Percentiles rank a stretch among this genome's conserved stretches.
These are phyloP conservation scores for Colletotrichum sp. DNA, from an alignment of 2,329 filamentous ascomycete genomes.

Conservation along the genomic window DNA sequence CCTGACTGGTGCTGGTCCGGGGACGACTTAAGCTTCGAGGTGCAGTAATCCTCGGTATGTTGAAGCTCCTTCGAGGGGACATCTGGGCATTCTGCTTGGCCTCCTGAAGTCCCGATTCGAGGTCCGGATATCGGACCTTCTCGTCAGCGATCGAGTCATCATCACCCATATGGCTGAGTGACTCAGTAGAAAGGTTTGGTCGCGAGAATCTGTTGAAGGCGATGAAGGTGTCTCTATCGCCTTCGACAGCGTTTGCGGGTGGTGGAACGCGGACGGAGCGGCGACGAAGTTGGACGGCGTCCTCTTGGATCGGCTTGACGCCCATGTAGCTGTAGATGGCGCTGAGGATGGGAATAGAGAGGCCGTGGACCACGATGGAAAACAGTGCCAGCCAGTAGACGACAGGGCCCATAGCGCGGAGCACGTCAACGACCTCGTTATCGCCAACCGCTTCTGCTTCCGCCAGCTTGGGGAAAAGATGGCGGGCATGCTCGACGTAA, in stretches of 20 bases:
- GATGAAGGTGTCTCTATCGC: slow-evolving; percentile 42
- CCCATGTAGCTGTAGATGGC: slow-evolving; percentile 41
- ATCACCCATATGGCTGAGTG: background rate
- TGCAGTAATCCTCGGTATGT: background rate
- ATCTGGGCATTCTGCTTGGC: background rate
- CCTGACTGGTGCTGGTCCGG: background rate
- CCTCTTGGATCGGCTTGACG: slow-evolving; percentile 47
- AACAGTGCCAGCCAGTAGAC: slow-evolving; percentile 47
- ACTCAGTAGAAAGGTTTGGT: slow-evolving; percentile 25
- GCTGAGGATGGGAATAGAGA: slow-evolving; percentile 51
- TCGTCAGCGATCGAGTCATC: background rate
- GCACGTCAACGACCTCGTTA: slow-evolving; percentile 35
- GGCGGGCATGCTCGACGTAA: slow-evolving; percentile 62
- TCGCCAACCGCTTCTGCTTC: slow-evolving; percentile 37
- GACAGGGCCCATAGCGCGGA: slow-evolving; percentile 41
- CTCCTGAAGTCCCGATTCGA: background rate
- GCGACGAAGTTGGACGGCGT: slow-evolving; percentile 43
- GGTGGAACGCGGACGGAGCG: slow-evolving; percentile 38
- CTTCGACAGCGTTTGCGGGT: slow-evolving; percentile 44
- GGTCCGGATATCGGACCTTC: background rate
- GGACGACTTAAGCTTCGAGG: background rate
- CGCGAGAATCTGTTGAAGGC: slow-evolving; percentile 55
- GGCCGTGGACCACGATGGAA: slow-evolving; percentile 51
- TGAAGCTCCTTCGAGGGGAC: background rate
- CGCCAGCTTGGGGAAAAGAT: slow-evolving; percentile 42